phyloP scores from a whole-genome alignment of 495 filamentous ascomycete genomes.

The Margaritispora aquatica region DNA sequence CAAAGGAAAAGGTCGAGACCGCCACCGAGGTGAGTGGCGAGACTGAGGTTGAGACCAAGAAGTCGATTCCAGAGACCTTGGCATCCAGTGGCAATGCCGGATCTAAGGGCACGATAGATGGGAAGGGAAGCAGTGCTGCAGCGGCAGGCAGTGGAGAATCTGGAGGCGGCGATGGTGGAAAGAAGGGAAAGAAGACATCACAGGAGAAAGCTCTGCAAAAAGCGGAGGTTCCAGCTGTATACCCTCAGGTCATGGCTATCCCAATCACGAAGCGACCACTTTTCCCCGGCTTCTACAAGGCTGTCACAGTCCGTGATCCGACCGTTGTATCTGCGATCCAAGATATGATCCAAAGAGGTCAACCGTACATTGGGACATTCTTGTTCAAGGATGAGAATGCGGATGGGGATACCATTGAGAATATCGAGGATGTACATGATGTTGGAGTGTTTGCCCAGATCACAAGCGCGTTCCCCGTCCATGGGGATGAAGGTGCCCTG shows the following conservation, averaged over 20 bases:
- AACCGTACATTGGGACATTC: conserved; percentile 96
- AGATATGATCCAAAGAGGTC: conserved; percentile 96
- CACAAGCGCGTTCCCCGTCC: conserved; percentile 86
- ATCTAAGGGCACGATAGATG: conserved; percentile 37
- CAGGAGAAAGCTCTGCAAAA: conserved; percentile 75
- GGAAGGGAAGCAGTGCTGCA: conserved; percentile 36
- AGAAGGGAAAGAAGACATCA: conserved; percentile 55
- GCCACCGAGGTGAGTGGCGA: conserved; percentile 38
- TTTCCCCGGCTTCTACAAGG: conserved; percentile 98
- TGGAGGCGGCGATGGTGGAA: conserved; percentile 41
- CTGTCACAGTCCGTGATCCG: conserved; percentile 87
- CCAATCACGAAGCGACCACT: conserved; percentile 93
- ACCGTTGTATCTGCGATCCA: conserved; percentile 85
- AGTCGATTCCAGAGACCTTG: conserved; percentile 19
- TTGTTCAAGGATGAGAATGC: conserved; percentile 92
- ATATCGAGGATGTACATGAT: conserved; percentile 82
- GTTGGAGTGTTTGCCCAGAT: conserved; percentile 97
- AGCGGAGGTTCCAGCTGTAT: conserved; percentile 84
- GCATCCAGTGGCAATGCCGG: conserved; percentile 28
- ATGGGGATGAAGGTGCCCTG: conserved; percentile 69
- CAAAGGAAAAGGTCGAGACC: conserved; percentile 44
- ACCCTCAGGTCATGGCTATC: conserved; percentile 97
- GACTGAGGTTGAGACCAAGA: conserved; percentile 29
- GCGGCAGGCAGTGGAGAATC: conserved; percentile 37
- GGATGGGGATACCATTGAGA: conserved; percentile 87